Evolutionary conservation across 176 grass and related monocot species (phyloP).

Genomic region (Raddia guianensis): DNA sequence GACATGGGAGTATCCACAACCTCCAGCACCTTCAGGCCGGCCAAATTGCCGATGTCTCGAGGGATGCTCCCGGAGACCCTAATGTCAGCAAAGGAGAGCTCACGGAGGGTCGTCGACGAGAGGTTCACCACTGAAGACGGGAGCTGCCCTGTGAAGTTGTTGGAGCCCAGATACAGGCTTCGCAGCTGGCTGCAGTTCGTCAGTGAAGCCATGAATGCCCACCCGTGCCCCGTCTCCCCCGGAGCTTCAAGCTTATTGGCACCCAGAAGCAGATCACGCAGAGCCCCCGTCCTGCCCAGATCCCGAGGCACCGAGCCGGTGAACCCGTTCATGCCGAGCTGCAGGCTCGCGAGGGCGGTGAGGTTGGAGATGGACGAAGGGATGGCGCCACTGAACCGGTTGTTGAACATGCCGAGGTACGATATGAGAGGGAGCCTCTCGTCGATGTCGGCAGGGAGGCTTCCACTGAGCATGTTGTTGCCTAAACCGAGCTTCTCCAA

Average conservation of each 20-base stretch:
- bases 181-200: constrained; percentile 10
- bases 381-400: no score
- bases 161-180: fast-evolving
- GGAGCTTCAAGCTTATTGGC: background rate
- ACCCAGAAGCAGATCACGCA: fast-evolving
- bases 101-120: background rate
- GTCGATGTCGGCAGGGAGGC: no score
- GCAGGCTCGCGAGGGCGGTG: no score
- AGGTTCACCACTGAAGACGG: background rate
- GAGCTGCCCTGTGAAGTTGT: background rate
- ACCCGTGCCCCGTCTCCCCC: background rate
- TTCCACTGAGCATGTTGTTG: no score
- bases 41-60: background rate
- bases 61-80: constrained; percentile 6
- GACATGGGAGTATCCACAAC: background rate
- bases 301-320: background rate
- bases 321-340: no score
- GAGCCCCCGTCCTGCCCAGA: background rate
- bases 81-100: background rate
- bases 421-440: no score
- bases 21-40: background rate
- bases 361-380: no score
- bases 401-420: no score
- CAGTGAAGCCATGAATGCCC: constrained; percentile 13
- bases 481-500: no score